Percentiles rank a stretch among this genome's conserved stretches.
These are phyloP conservation scores for Dryas drummondii DNA, from an alignment of 306 rosid species.

Conservation along the genomic window DNA sequence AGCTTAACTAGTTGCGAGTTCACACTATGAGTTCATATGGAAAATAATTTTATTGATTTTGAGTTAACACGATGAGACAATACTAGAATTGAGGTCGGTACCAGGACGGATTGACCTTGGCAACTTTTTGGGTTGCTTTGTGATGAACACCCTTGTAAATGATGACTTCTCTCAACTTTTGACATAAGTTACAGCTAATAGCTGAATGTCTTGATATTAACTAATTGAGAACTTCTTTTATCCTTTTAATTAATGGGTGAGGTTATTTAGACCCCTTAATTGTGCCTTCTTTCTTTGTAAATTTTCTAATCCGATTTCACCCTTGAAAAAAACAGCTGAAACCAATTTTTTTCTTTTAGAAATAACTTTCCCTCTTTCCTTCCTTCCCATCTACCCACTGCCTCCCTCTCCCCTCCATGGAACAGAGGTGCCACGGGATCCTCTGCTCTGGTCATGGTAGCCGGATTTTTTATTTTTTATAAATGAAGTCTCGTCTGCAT, in stretches of 20 bases:
- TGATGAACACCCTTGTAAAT: too few species aligned
- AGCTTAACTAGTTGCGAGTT: background rate
- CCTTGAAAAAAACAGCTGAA: background rate
- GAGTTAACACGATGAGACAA: background rate
- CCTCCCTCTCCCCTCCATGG: background rate
- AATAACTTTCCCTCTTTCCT: background rate
- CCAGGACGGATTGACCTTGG: background rate
- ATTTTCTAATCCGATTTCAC: background rate
- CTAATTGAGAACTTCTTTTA: too few species aligned
- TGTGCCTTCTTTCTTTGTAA: background rate
- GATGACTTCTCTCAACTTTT: too few species aligned
- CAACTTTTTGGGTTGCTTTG: too few species aligned
- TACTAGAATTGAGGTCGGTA: background rate
- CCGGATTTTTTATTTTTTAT: too few species aligned
- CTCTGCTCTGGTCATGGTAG: too few species aligned
- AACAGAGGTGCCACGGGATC: background rate
- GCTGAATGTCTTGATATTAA: too few species aligned
- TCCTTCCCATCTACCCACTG: background rate
- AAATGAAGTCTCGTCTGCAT: too few species aligned
- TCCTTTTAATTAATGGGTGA: too few species aligned
- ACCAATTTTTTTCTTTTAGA: too few species aligned
- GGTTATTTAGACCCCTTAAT: background rate
- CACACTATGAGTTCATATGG: background rate
- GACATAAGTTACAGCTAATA: too few species aligned
- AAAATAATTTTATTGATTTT: background rate